Base-by-base conservation (phyloP, 2,329 filamentous ascomycete species). In the Helicocarpus griseus region DNA sequence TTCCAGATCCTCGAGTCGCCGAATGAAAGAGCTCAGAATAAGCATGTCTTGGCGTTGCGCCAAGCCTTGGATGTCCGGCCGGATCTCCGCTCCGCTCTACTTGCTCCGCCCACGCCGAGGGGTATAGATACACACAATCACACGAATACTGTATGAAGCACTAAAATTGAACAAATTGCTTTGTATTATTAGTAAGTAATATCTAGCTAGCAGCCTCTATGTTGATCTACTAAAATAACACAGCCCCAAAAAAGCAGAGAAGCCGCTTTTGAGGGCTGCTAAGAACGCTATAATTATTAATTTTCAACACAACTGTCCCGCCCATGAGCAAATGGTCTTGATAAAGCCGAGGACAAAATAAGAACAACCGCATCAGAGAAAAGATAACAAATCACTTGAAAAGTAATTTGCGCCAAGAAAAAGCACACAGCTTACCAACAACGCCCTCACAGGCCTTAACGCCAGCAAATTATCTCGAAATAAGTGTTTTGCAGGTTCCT, bases 351-450 rank as follows among this genome's bases (percentile, higher is more conserved):
- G 58, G 56, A 33, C 29, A 48, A 33, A 39, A 41, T 50, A 47
- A 13, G 28, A 6, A 36, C n/a, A 28, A 43, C 5, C 36, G 48
- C 17, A 52, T 21, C 49, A 46, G 33, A 53, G 50, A 36, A 49
- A 40, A 52, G 48, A 56, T 50, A 56, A 38, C 29, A 48, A 29
- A 35, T 53, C 48, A 19, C 50, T 49, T 53, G 39, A 48, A 45
- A 33, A 28, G 38, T 22, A 3, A 40, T 38, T 33, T n/a, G 47
- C 48, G 53, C 45, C 51, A 50, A 52, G 47, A 57, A 53, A 24
- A 46, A 46, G n/a, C 39, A n/a, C 44, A 48, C 33, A 24, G 46
- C 33, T 39, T 39, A 40, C 36, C 36, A 48, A 40, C 46, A 36
- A 47, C 51, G 47, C 54, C 48, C 48, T 48, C 24, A 28, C 26